Evolutionary conservation across 1,284 basidiomycete genomes (phyloP).

Genomic region (Naganishia cerealis): DNA sequence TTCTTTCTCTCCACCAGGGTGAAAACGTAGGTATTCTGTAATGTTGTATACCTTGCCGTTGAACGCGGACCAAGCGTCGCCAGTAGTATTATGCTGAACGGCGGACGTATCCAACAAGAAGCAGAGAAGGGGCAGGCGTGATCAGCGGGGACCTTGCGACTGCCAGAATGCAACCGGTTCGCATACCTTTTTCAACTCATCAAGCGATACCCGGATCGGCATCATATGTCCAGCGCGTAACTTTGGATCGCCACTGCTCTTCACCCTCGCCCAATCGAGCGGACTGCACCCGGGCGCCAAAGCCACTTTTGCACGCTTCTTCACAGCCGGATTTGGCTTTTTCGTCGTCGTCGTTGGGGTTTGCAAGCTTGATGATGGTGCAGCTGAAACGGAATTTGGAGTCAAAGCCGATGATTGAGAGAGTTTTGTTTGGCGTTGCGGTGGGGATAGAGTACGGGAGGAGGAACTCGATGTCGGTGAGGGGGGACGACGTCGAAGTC

Average conservation of each 20-base stretch:
- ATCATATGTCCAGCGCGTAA: constrained; percentile 35
- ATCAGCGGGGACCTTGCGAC: neutral
- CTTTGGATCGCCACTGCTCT: constrained; percentile 63
- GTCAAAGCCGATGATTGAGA: neutral
- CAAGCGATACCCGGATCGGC: constrained; percentile 74
- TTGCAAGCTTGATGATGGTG: constrained; percentile 50
- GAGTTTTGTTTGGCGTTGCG: constrained; percentile 57
- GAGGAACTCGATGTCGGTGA: constrained; percentile 33
- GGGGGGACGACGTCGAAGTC: constrained; percentile 35
- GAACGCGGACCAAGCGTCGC: constrained; percentile 91
- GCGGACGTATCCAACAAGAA: neutral
- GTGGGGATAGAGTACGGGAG: constrained; percentile 49
- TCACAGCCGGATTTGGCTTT: constrained; percentile 47
- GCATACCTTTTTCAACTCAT: constrained; percentile 74
- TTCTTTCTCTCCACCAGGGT: constrained; percentile 91
- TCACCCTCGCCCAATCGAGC: constrained; percentile 90
- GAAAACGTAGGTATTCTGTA: constrained; percentile 84
- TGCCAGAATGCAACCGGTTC: neutral
- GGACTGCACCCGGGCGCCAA: constrained; percentile 88
- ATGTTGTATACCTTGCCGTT: constrained; percentile 96
- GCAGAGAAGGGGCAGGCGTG: neutral
- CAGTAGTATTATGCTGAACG: constrained; percentile 55
- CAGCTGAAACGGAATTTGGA: constrained; percentile 46
- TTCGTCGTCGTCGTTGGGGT: constrained; percentile 64
- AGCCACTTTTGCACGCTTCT: constrained; percentile 75